Base-by-base conservation (phyloP, 805 yeast species). In the Saccharomycopsis selenospora region DNA sequence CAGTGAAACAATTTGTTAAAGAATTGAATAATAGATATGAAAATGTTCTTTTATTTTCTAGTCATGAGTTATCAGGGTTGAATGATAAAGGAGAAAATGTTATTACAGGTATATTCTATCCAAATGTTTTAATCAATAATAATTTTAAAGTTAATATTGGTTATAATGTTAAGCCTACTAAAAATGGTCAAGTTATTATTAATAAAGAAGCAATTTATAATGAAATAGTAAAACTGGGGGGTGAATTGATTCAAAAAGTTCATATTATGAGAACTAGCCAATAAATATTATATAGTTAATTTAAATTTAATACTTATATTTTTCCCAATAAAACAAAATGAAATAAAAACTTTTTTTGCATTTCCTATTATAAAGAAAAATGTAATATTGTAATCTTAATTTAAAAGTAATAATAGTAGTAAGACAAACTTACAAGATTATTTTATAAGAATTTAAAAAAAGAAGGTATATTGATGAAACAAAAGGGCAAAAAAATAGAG, bases 91-190 rank as follows among this genome's bases (percentile, higher is more conserved):
- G 82, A 6, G 70, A 70, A 46, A 79, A 80, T 56, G 80, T 82
- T 5, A 76, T 91, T 44, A 76, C 90, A 20, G 97, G 97, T 2
- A 66, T 93, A 43, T 81, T 91, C 68, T 79, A 84, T 46, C 95
- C 96, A 2, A 64, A 74, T 3, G 73, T 75, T 33, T 64, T 76
- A 52, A 66, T 70, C 17, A 75, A 76, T 52, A 76, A 78, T 60
- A 85, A 81, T 63, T 89, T 88, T 68, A 80, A 82, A 57, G 95
- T 84, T 20, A 86, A 84, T 54, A 63, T 85, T 51, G 95, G 90
- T 11, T 82, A 78, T 58, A 82, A 87, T 57, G 72, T 82, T 49
- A 72, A 75, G 59, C 95, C 95, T 1, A 63, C 71, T 3, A 75
- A 70, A 28, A 64, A 71, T 3, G 77, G 72, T 47, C 65, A 64